Evolutionary conservation across 2,329 filamentous ascomycete genomes (phyloP).

Genomic region (Diaporthe caulivora): DNA sequence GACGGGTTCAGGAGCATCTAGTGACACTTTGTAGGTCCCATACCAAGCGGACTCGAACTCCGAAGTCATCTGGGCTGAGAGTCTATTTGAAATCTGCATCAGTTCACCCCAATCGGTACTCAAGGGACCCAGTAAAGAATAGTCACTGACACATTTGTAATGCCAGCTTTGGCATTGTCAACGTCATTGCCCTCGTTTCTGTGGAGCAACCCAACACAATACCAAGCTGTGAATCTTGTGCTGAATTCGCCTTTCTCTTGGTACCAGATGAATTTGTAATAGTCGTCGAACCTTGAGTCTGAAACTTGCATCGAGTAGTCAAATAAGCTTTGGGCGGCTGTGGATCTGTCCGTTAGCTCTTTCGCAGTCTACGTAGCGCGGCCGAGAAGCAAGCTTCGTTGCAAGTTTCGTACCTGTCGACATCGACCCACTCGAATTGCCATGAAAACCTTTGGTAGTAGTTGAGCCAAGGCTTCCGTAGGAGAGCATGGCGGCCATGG

Average conservation of each 20-base stretch:
- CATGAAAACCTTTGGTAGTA: neutral
- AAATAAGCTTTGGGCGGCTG: slow-evolving; percentile 53
- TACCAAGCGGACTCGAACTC: slow-evolving; percentile 56
- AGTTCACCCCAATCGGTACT: neutral
- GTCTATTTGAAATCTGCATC: neutral
- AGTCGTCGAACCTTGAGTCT: slow-evolving; percentile 55
- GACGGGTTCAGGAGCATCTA: slow-evolving; percentile 54
- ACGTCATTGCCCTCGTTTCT: slow-evolving; percentile 52
- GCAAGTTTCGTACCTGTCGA: slow-evolving; percentile 23
- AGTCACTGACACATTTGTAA: slow-evolving; percentile 50
- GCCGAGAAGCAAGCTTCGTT: neutral
- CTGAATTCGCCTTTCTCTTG: slow-evolving; percentile 57
- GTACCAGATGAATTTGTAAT: slow-evolving; percentile 57
- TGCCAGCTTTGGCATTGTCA: slow-evolving; percentile 50
- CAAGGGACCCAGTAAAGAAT: neutral
- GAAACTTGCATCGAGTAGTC: slow-evolving; percentile 55
- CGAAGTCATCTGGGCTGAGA: slow-evolving; percentile 49
- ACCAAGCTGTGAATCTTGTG: slow-evolving; percentile 58
- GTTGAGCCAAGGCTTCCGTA: neutral
- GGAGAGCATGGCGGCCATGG: neutral
- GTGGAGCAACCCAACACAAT: slow-evolving; percentile 52
- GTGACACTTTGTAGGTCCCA: slow-evolving; percentile 55
- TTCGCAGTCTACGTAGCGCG: too few relatives aligned
- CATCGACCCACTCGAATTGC: slow-evolving; percentile 18
- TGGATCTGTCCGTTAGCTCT: neutral